phyloP scores from a whole-genome alignment of 169 alveolate species.

The Plasmodium gallinaceum region DNA sequence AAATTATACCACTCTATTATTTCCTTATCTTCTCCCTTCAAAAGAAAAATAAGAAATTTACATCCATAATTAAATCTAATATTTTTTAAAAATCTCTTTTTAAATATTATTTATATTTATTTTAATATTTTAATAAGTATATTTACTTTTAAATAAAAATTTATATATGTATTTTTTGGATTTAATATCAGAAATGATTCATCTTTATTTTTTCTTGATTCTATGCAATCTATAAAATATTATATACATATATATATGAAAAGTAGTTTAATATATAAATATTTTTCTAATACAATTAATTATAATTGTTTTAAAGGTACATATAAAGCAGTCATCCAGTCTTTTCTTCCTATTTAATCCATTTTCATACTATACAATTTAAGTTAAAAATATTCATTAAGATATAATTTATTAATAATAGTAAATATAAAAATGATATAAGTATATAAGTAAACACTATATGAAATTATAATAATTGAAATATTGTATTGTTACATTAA shows the following conservation, averaged over 20 bases:
- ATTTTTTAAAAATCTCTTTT: background rate
- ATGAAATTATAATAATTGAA: background rate
- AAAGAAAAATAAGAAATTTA: background rate
- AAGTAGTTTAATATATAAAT: background rate
- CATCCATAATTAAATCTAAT: background rate
- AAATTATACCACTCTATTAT: slow-evolving; percentile 46
- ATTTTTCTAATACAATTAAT: background rate
- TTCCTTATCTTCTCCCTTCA: slow-evolving; percentile 50
- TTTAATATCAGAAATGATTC: slow-evolving; percentile 28
- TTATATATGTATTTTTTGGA: slow-evolving; percentile 36
- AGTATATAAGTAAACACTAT: background rate
- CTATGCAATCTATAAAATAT: slow-evolving; percentile 15
- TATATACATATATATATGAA: background rate
- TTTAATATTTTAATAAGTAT: background rate
- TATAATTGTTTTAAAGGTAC: slow-evolving; percentile 1
- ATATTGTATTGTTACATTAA: too few species aligned
- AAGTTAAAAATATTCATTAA: slow-evolving; percentile 1
- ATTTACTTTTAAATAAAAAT: slow-evolving; percentile 45
- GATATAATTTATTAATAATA: background rate
- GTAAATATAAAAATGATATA: background rate
- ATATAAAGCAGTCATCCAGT: slow-evolving; percentile 37
- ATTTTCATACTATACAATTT: slow-evolving; percentile 17
- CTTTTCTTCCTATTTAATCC: slow-evolving; percentile 33
- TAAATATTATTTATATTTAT: background rate
- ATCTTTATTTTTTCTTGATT: slow-evolving; percentile 26